These are phyloP conservation scores for Discostella pseudostelligera DNA, from an alignment of 108 stramenopile species.

Conservation along the genomic window DNA sequence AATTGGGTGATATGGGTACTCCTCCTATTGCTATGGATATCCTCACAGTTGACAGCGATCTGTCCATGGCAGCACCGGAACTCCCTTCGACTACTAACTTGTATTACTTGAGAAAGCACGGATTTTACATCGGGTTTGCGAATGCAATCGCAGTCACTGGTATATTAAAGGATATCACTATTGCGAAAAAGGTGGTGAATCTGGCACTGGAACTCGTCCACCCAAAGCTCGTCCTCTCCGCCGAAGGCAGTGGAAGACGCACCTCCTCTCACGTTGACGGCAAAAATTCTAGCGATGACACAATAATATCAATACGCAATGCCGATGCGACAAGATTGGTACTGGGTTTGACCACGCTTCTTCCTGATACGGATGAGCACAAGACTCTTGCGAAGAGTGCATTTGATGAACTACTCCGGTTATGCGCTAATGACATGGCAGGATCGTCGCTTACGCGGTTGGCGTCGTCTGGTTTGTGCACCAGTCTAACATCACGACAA, in stretches of 20 bases:
- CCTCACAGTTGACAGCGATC: slow-evolving; percentile 36
- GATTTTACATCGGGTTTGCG: slow-evolving; percentile 80
- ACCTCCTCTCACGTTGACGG: slow-evolving; percentile 16
- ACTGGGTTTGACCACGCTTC: slow-evolving; percentile 65
- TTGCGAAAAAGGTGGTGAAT: slow-evolving; percentile 56
- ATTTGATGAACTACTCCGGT: slow-evolving; percentile 68
- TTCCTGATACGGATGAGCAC: slow-evolving; percentile 53
- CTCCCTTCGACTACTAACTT: slow-evolving; percentile 56
- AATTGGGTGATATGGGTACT: slow-evolving; percentile 25
- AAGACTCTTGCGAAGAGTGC: slow-evolving; percentile 61
- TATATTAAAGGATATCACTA: slow-evolving; percentile 44
- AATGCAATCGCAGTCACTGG: slow-evolving; percentile 60
- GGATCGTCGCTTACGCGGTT: slow-evolving; percentile 74
- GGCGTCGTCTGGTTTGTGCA: slow-evolving; percentile 74
- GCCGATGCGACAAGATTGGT: slow-evolving; percentile 78
- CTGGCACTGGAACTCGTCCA: slow-evolving; percentile 73
- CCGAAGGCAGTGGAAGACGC: slow-evolving; percentile 37
- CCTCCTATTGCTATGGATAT: slow-evolving; percentile 25
- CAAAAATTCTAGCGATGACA: slow-evolving; percentile 25
- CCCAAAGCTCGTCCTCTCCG: slow-evolving; percentile 48
- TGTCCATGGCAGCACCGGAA: slow-evolving; percentile 38
- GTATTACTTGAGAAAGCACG: slow-evolving; percentile 55
- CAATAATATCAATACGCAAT: slow-evolving; percentile 57
- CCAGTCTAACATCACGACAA: slow-evolving; percentile 67
- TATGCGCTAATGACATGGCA: slow-evolving; percentile 66